Evolutionary conservation across 2,329 filamentous ascomycete species (phyloP), one percentile per base, ranked within the genome.

Genomic region (Pseudogymnoascus pannorum): DNA sequence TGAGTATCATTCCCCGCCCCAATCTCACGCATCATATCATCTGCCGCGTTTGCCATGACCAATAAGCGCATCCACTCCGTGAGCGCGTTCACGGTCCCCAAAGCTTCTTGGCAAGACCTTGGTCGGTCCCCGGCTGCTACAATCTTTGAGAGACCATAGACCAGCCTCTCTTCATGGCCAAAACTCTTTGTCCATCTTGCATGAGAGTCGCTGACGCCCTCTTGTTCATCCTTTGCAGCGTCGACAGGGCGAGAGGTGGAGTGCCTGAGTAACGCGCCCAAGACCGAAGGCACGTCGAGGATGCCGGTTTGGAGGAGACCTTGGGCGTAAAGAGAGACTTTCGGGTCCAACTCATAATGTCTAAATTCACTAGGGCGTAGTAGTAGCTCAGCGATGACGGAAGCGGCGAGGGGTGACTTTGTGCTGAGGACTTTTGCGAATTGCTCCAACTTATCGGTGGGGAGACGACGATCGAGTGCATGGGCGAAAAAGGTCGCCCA

Each of bases 11-110:
- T 76, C 57, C 78, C 66, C 38, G 77, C 72, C 5, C 76, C 75
- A 62, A 84, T 60, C 7, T 64, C 61, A 38, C 69, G 58, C 54
- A 72, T 77, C 31, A 79, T 75, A 61, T 76, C 74, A 29, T 83
- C 77, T 0, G 78, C 71, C 36, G 79, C 73, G 59, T 81, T 75
- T 36, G 81, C 77, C 59, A 79, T 73, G 38, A 80, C 77, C 65
- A 85, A 84, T 16, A 85, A 71, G 1, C 76, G 70, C 79, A 87
- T 85, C 83, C 84, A 87, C 65, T 76, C 76, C 18, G 80, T 80
- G 61, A 84, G 77, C 44, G 80, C 72, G 60, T 74, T 73, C 22
- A 80, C 76, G 36, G 85, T 71, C 18, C 79, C 75, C 7, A 85
- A 66, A 0, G 79, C 81, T n/a, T 81, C 78, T 26, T 76, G 71